Base-by-base conservation (phyloP, 176 grass and related monocot genomes). In the Paspalum vaginatum region DNA sequence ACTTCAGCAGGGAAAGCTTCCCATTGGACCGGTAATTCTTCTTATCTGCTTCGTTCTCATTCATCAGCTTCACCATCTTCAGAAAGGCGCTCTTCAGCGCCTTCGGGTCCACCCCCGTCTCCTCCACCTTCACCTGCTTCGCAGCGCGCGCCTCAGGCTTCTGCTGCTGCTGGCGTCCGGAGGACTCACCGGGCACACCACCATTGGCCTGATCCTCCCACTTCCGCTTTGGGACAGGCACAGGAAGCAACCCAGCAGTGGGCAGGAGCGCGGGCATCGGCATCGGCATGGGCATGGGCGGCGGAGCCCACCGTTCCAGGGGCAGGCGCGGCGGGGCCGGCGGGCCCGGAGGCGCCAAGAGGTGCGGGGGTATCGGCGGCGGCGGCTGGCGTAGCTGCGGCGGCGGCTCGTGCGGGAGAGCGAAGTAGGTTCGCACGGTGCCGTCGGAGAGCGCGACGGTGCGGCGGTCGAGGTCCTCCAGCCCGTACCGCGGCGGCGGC, bases 401-500 rank as follows among this genome's bases (percentile, higher is more conserved):
- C 5, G 88, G 93, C 7, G 86, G 90, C 61, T 98, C 95, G 0
- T 66, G 90, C 0, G 95, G 95, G 54, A 99, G 89, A 8, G 80
- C 93, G 27, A 99, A 99, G 82, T 99, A 99, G 85, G 93, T 84
- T 24, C 97, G 88, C 66, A 93, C 76, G 13, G 85, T 93, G 61
- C 97, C 90, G 17, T 99, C 88, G 2, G 97, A 94, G 54, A 99
- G 85, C 10, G 82, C 52, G 26, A 99, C 90, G 11, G 82, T 87
- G 46, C 77, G 78, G 66, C 85, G 88, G 58, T 79, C 87, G 54
- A 88, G 81, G 76, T 47, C 48, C 54, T 81, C 80, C 47, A 85
- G 71, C 48, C 50, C 76, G 79, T 90, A 88, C 50, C 58, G 65
- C 62, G 91, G 91, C 48, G 90, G 85, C 6, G 85, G 93, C 53